Percentiles rank a stretch among this genome's conserved stretches.
These are phyloP conservation scores for Xerocomellus intermedius DNA, from an alignment of 768 basidiomycete genomes.

Conservation along the genomic window DNA sequence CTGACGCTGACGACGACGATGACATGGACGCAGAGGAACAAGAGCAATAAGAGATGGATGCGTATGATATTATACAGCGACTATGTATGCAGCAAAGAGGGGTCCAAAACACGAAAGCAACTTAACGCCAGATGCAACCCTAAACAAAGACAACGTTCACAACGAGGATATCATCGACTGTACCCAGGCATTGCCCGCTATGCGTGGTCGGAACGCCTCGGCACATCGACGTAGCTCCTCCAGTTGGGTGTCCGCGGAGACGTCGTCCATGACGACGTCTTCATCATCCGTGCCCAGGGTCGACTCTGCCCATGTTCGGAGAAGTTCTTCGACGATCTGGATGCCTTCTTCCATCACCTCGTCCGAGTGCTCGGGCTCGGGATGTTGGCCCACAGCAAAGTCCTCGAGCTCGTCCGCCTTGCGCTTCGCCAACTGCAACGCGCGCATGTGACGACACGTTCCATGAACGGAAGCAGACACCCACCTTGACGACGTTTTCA, in stretches of 20 bases:
- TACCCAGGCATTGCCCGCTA: constrained; percentile 81
- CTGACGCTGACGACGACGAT: constrained; percentile 1
- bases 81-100: not conserved
- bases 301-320: constrained; percentile 62
- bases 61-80: constrained; percentile 12
- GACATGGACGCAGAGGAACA: constrained; percentile 13
- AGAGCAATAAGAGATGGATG: constrained; percentile 9
- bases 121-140: not conserved
- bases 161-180: constrained; percentile 52
- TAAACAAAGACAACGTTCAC: constrained; percentile 16
- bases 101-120: not conserved
- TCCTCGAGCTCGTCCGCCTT: constrained; percentile 93
- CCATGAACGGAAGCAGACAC: constrained; percentile 2
- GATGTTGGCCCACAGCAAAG: constrained; percentile 51
- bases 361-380: constrained; percentile 47
- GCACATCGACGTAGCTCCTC: constrained; percentile 58
- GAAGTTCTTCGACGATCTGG: constrained; percentile 73
- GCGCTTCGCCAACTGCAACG: constrained; percentile 72
- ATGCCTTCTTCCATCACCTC: constrained; percentile 78
- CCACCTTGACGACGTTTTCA: constrained; percentile 84
- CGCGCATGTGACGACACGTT: not conserved
- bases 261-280: constrained; percentile 53
- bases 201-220: constrained; percentile 59
- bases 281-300: constrained; percentile 36
- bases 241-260: constrained; percentile 37